A percentile compares a stretch with the other conserved stretches of the same genome.
These are phyloP conservation scores for Vitis rupestris DNA, from an alignment of 164 flowering plant species.

Conservation along the genomic window DNA sequence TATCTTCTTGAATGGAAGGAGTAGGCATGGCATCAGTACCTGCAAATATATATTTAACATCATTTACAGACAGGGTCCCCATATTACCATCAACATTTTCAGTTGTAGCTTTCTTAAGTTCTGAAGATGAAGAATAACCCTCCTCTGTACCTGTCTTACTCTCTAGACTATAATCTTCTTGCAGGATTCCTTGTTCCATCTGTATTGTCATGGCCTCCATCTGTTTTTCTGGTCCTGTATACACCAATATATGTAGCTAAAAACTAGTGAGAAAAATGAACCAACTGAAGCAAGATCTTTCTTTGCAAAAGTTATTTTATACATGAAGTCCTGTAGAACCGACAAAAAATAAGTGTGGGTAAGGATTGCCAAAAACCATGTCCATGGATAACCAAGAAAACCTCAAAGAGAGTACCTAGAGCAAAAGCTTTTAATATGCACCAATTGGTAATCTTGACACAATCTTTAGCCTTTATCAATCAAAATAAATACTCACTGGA, in stretches of 20 bases:
- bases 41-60: slow-evolving; percentile 23
- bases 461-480: not conserved
- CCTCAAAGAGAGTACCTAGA: not conserved
- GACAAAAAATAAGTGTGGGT: not conserved
- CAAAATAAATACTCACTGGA: slow-evolving; percentile 48
- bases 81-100: slow-evolving; percentile 33
- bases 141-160: slow-evolving; percentile 40
- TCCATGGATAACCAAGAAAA: not conserved
- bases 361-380: not conserved
- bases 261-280: not conserved
- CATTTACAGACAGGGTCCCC: slow-evolving; percentile 15
- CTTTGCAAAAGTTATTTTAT: not conserved
- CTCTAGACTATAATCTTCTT: slow-evolving; percentile 29
- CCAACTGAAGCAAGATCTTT: not conserved
- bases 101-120: slow-evolving; percentile 32
- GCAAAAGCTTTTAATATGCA: not conserved
- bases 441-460: too few species aligned
- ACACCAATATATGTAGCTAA: slow-evolving; percentile 3
- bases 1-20: slow-evolving; percentile 33
- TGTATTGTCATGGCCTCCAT: slow-evolving; percentile 61
- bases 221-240: slow-evolving; percentile 48
- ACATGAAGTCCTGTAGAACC: not conserved
- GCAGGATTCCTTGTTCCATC: slow-evolving; percentile 32
- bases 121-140: slow-evolving; percentile 42
- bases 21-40: slow-evolving; percentile 24